Base-by-base conservation (phyloP, 2,329 filamentous ascomycete genomes). In the Xylaria sp. region DNA sequence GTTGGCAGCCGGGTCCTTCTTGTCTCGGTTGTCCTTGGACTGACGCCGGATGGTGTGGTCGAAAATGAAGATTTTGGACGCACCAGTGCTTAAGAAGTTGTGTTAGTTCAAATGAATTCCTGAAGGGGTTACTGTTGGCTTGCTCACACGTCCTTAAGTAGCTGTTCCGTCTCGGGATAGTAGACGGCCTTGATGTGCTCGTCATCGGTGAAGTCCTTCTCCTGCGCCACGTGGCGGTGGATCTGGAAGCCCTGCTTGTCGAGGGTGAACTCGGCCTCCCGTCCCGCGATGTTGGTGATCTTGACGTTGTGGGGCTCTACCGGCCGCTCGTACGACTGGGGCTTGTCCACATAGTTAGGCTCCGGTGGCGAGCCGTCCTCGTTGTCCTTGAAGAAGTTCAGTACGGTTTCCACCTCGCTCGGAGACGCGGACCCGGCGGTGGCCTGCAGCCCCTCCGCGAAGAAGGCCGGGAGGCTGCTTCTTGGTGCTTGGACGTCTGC, bases 131-230 rank as follows among this genome's bases (percentile, higher is more conserved):
- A 7, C 31, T 8, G 6, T 56, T 46, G 7, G n/a, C 10, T n/a
- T 51, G 74, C 81, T 71, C 77, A 75, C 90, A 78, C 85, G 3
- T 89, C 86, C 66, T 90, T 90, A 0, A 94, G 78, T 23, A 94
- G 78, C 58, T 88, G 80, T 77, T 93, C 89, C 2, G 92, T 88
- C 77, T 94, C 92, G 0, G 90, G 86, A 79, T 94, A 94, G 80
- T 94, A 94, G 6, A 85, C 82, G 3, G 82, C 76, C 76, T 89
- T 86, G 78, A 94, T 90, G 39, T 84, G 83, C 1, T 86, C 86
- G 61, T 92, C 89, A 72, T 91, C 86, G 1, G 73, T 2, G 64
- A 83, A 83, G 33, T 80, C 77, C 68, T 80, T 80, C 74, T 83
- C 81, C 9, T 71, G 66, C 1, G 78, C 75, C 0, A 69, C 57